Base-by-base conservation (phyloP, 106 monocot species). In the Amphibolis antarctica region DNA sequence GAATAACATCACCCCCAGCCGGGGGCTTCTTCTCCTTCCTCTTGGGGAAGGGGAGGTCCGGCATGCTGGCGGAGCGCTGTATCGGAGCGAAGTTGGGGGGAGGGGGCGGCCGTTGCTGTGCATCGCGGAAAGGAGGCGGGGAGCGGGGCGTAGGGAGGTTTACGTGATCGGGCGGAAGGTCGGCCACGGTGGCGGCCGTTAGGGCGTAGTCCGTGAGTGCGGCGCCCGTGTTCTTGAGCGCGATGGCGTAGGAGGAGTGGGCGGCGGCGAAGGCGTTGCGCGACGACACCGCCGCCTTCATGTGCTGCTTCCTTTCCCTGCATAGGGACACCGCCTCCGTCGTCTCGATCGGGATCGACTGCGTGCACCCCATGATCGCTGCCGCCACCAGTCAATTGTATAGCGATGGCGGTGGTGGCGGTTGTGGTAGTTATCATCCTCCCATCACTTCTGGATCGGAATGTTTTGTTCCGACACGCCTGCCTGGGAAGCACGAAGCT, bases 261-360 rank as follows among this genome's bases (percentile, higher is more conserved):
- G 89, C 79, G 48, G 94, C 81, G 44, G 89, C 86, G 74, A 96
- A 96, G 77, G 86, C 89, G 82, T 96, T 89, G 62, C 94, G 89
- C 13, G 70, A 28, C 23, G 71, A 44, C 55, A 96, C 84, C 42
- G 89, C 81, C 12, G 60, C 59, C 58, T 72, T 65, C 82, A 96
- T 81, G 44, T 55, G 66, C 31, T 75, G 65, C 55, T 74, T 79
- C 59, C 94, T 83, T 5, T 84, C 84, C 68, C 72, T 83, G 84
- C 94, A 96, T 36, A 86, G 77, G 19, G 52, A 10, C 70, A 96
- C 89, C 46, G 79, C 75, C 71, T 86, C 94, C 71, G 89, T 89
- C 63, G 69, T 68, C 42, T 89, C 94, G 75, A 96, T 81, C 78
- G 36, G 36, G 36, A 76, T 81, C 54, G 94, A 96, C 47, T 86